These are phyloP conservation scores for Candida palmyrensis DNA, from an alignment of 805 yeast genomes.

Conservation along the genomic window DNA sequence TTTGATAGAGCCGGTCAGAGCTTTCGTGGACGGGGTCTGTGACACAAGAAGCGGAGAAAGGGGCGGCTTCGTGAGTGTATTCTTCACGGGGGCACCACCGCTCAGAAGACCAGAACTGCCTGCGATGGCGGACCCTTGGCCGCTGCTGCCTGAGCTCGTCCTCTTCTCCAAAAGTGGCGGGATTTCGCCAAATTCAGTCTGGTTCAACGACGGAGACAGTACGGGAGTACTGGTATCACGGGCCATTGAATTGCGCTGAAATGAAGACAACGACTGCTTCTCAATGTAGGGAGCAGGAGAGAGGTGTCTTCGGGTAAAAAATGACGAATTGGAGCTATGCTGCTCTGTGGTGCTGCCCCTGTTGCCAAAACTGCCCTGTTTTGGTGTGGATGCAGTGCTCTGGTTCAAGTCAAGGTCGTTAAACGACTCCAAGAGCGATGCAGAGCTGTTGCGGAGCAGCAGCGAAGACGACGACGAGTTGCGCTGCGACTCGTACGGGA, in stretches of 20 bases:
- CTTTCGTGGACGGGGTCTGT: conserved; percentile 48
- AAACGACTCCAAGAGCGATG: conserved; percentile 6
- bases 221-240: conserved; percentile 37
- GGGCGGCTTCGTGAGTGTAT: conserved; percentile 46
- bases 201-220: conserved; percentile 51
- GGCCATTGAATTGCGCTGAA: conserved; percentile 45
- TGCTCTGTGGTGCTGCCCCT: conserved; percentile 6
- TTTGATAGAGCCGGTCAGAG: conserved; percentile 57
- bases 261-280: conserved; percentile 54
- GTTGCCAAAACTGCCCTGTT: conserved; percentile 6
- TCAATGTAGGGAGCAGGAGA: conserved; percentile 46
- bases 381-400: conserved; percentile 15
- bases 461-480: conserved; percentile 1
- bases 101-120: neutral
- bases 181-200: conserved; percentile 6
- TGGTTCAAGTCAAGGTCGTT: conserved; percentile 24
- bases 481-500: neutral
- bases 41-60: conserved; percentile 77
- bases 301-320: conserved; percentile 48
- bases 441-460: neutral
- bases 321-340: conserved; percentile 18
- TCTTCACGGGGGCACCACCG: conserved; percentile 4
- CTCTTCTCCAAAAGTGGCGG: conserved; percentile 10
- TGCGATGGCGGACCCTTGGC: neutral
- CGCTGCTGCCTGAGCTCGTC: conserved; percentile 15